Percentiles rank a stretch among this genome's conserved stretches.
phyloP scores from a whole-genome alignment of 768 basidiomycete species.

The Boletellus ananas region DNA sequence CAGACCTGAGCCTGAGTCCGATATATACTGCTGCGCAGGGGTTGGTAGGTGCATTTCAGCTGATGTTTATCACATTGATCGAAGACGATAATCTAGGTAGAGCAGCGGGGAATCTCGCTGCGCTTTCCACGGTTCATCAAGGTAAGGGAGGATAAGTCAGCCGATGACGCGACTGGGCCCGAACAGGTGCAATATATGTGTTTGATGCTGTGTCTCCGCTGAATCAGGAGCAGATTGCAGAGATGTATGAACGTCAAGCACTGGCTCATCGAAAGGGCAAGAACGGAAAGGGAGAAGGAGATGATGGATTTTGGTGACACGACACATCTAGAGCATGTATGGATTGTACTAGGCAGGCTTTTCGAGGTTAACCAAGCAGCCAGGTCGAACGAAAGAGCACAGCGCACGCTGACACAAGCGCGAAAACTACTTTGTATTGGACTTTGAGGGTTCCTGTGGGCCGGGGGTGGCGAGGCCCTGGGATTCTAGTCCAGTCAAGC shows the following conservation, averaged over 20 bases:
- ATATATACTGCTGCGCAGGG: constrained; percentile 95
- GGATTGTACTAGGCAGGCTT: constrained; percentile 13
- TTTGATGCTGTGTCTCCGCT: constrained; percentile 1
- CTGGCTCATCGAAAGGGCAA: constrained; percentile 75
- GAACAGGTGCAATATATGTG: constrained; percentile 66
- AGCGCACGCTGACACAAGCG: neutral
- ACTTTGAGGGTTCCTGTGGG: constrained; percentile 38
- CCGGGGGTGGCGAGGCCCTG: constrained; percentile 48
- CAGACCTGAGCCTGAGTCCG: constrained; percentile 94
- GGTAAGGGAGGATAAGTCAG: constrained; percentile 87
- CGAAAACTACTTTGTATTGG: constrained; percentile 21
- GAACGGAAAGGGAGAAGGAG: constrained; percentile 55
- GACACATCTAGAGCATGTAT: constrained; percentile 8
- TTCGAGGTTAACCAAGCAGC: neutral
- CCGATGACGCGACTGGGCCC: constrained; percentile 88
- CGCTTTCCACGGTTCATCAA: constrained; percentile 95
- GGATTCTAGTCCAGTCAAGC: constrained; percentile 30
- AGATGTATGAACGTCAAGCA: constrained; percentile 90
- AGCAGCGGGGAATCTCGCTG: constrained; percentile 89
- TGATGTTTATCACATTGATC: neutral
- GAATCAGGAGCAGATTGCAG: constrained; percentile 59
- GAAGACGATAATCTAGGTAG: constrained; percentile 48
- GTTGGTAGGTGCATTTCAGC: constrained; percentile 48
- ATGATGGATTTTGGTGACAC: constrained; percentile 76
- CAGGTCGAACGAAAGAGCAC: neutral